Conservation (phyloP, 345 rosid species). For the Eucalyptus curtisii region DNA sequence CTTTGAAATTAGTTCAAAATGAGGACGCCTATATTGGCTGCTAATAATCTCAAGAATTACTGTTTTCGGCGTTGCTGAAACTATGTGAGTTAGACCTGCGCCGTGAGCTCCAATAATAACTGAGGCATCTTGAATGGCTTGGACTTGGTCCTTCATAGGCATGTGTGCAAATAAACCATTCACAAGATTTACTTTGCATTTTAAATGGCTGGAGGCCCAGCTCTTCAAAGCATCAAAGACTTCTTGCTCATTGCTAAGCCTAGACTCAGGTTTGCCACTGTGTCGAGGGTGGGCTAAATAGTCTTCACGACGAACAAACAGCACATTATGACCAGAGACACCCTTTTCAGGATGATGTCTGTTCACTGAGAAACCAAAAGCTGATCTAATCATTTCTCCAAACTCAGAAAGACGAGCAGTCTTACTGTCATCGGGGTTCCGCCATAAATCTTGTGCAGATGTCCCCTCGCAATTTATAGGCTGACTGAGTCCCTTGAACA, state of each 20-base stretch:
- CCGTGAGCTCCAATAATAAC: slow-evolving; percentile 97
- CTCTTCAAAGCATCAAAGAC: slow-evolving; percentile 52
- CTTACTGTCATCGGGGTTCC: slow-evolving; percentile 45
- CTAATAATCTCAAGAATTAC: slow-evolving; percentile 81
- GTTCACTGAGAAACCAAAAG: slow-evolving; percentile 63
- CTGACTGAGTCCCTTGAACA: slow-evolving; percentile 70
- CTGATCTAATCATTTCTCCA: slow-evolving; percentile 85
- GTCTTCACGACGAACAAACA: slow-evolving; percentile 88
- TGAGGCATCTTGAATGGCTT: slow-evolving; percentile 87
- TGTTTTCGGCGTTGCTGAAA: slow-evolving; percentile 77
- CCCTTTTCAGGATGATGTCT: slow-evolving; percentile 43
- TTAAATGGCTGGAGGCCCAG: slow-evolving; percentile 46
- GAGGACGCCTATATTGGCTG: slow-evolving; percentile 59
- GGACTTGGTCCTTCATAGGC: slow-evolving; percentile 86
- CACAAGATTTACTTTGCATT: slow-evolving; percentile 63
- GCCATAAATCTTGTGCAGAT: slow-evolving; percentile 52
- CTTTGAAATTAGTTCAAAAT: slow-evolving; percentile 61
- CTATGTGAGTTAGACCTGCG: slow-evolving; percentile 88
- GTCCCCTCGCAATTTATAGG: slow-evolving; percentile 60
- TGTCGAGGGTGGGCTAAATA: slow-evolving; percentile 96
- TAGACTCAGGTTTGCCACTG: slow-evolving; percentile 48
- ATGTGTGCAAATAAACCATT: slow-evolving; percentile 85
- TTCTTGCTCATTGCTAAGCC: slow-evolving; percentile 10
- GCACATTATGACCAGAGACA: slow-evolving; percentile 38
- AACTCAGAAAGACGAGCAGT: slow-evolving; percentile 86